phyloP scores from a whole-genome alignment of 2,329 filamentous ascomycete genomes.

The Huntiella decipiens region DNA sequence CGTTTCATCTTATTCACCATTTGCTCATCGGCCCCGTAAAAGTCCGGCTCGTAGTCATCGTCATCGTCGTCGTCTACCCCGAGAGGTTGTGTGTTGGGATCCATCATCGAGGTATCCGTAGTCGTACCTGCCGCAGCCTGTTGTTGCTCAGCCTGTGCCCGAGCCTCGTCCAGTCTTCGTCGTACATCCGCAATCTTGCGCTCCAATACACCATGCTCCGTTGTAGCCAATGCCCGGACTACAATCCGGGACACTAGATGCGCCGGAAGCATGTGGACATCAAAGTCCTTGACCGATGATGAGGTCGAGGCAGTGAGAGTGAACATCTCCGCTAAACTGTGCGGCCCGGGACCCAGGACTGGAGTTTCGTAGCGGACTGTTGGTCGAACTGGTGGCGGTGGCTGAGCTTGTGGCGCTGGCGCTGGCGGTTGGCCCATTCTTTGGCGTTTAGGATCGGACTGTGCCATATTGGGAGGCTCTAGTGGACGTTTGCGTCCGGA shows the following conservation, averaged over 20 bases:
- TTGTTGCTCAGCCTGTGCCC: conserved; percentile 21
- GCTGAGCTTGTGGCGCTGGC: conserved; percentile 15
- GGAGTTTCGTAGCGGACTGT: conserved; percentile 33
- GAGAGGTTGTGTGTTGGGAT: conserved; percentile 33
- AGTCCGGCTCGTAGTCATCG: conserved; percentile 74
- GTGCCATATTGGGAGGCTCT: conserved; percentile 50
- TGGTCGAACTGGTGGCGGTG: conserved; percentile 11
- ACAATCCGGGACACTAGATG: conserved; percentile 63
- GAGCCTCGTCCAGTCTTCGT: conserved; percentile 7
- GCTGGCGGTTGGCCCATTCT: conserved; percentile 34
- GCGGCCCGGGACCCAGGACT: conserved; percentile 53
- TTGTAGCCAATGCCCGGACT: conserved; percentile 44
- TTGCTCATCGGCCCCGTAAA: conserved; percentile 59
- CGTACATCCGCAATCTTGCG: conserved; percentile 12
- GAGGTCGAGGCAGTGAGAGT: conserved; percentile 53
- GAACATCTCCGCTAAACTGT: conserved; percentile 68
- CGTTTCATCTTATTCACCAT: conserved; percentile 60
- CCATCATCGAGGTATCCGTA: conserved; percentile 9
- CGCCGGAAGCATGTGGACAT: conserved; percentile 60
- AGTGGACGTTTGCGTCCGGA: conserved; percentile 57
- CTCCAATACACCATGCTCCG: conserved; percentile 10
- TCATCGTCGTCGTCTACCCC: conserved; percentile 66
- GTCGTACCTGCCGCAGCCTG: conserved; percentile 20
- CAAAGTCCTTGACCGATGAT: conserved; percentile 55
- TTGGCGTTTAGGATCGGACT: conserved; percentile 68